Percentiles rank a stretch among this genome's conserved stretches.
These are phyloP conservation scores for Ocimum tenuiflorum DNA, from an alignment of 257 asterid genomes.

Conservation along the genomic window DNA sequence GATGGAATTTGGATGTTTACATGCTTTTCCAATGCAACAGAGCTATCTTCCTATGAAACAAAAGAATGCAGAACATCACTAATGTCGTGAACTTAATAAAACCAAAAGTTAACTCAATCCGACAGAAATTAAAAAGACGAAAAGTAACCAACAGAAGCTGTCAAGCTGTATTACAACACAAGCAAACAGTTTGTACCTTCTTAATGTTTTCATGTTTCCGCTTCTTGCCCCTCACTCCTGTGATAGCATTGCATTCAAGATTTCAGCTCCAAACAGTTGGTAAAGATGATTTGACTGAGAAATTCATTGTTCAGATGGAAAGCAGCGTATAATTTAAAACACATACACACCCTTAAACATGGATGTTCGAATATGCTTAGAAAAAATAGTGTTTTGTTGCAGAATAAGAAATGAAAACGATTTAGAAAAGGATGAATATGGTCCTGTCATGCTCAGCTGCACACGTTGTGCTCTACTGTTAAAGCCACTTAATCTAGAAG, in stretches of 20 bases:
- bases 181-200: slow-evolving; percentile 35
- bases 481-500: background rate
- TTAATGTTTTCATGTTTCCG: slow-evolving; percentile 37
- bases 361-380: too few relatives aligned
- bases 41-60: slow-evolving; percentile 38
- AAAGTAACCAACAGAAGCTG: background rate
- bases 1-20: slow-evolving; percentile 58
- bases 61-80: background rate
- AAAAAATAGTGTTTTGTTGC: background rate
- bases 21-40: slow-evolving; percentile 33
- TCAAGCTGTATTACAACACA: background rate
- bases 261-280: slow-evolving; percentile 15
- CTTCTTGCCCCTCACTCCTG: slow-evolving; percentile 62
- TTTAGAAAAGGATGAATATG: background rate
- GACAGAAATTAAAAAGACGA: background rate
- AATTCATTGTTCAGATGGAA: background rate
- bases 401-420: background rate
- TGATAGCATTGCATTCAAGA: slow-evolving; percentile 7
- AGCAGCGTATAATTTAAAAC: slow-evolving; percentile 6
- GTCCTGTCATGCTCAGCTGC: background rate
- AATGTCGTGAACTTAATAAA: slow-evolving; percentile 6
- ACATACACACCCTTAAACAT: background rate
- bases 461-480: background rate
- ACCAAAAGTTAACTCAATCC: background rate
- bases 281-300: background rate